These are phyloP conservation scores for Acacia acuminata DNA, from an alignment of 306 rosid genomes.

Conservation along the genomic window DNA sequence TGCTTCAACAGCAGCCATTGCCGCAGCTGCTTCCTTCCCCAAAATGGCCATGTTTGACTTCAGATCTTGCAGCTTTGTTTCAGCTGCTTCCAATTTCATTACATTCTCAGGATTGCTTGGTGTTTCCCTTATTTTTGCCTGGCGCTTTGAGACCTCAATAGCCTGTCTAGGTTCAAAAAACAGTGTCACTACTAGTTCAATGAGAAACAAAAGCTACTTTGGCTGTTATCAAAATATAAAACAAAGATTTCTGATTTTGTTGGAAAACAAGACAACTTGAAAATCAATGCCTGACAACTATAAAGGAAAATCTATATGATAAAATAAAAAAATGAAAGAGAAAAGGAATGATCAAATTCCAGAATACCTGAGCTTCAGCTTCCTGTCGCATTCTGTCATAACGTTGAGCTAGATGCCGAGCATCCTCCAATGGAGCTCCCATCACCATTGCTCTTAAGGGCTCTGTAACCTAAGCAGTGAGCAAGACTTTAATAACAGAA, in stretches of 20 bases:
- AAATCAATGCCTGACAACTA: not conserved
- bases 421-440: slow-evolving; percentile 96
- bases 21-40: slow-evolving; percentile 98
- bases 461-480: slow-evolving; percentile 74
- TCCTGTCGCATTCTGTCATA: slow-evolving; percentile 95
- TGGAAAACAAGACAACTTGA: not conserved
- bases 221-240: not conserved
- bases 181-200: slow-evolving; percentile 42
- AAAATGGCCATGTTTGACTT: slow-evolving; percentile 83
- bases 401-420: slow-evolving; percentile 94
- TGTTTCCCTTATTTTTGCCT: slow-evolving; percentile 80
- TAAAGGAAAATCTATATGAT: not conserved
- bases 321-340: not conserved
- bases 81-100: slow-evolving; percentile 87
- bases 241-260: not conserved
- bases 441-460: slow-evolving; percentile 93
- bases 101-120: slow-evolving; percentile 74
- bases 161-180: slow-evolving; percentile 88
- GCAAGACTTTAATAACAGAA: slow-evolving; percentile 23
- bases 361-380: slow-evolving; percentile 87
- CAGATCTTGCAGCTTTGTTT: slow-evolving; percentile 80
- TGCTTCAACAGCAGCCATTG: slow-evolving; percentile 98
- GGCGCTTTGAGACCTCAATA: slow-evolving; percentile 90
- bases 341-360: slow-evolving; percentile 24
- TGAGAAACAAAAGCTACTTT: not conserved